phyloP scores from a whole-genome alignment of 116 monocot genomes.

The Papilionanthe hybrid region DNA sequence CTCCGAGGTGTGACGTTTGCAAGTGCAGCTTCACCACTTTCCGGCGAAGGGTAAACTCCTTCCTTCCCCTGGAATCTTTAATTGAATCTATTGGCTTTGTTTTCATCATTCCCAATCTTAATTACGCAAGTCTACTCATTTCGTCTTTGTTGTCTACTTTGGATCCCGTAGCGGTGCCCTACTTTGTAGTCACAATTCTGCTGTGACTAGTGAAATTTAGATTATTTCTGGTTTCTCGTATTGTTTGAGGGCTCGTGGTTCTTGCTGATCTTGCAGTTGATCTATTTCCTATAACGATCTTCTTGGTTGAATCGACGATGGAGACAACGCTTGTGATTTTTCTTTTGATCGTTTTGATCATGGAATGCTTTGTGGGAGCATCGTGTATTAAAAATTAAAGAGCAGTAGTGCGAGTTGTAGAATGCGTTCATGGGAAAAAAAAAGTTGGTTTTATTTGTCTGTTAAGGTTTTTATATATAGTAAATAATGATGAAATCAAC shows the following conservation, averaged over 20 bases:
- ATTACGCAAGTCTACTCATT: background rate
- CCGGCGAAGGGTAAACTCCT: slow-evolving; percentile 50
- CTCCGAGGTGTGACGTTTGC: slow-evolving; percentile 80
- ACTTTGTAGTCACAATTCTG: background rate
- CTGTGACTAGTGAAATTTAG: background rate
- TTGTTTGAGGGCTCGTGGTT: background rate
- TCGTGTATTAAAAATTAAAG: background rate
- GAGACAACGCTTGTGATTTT: background rate
- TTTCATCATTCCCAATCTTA: background rate
- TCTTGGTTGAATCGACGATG: background rate
- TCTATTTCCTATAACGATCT: background rate
- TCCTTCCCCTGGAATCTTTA: background rate
- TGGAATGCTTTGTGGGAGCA: background rate
- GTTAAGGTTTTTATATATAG: too few species aligned
- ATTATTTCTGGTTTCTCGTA: background rate
- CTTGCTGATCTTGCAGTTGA: background rate
- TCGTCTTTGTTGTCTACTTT: background rate
- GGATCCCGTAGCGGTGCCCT: background rate
- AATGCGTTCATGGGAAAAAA: background rate
- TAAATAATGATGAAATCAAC: background rate
- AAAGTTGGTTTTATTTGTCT: background rate
- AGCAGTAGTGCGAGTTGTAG: background rate
- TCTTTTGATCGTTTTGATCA: background rate
- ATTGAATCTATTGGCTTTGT: background rate
- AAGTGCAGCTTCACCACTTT: slow-evolving; percentile 78